These are phyloP conservation scores for Xylogone sp. DNA, from an alignment of 2,329 filamentous ascomycete genomes.

Conservation along the genomic window DNA sequence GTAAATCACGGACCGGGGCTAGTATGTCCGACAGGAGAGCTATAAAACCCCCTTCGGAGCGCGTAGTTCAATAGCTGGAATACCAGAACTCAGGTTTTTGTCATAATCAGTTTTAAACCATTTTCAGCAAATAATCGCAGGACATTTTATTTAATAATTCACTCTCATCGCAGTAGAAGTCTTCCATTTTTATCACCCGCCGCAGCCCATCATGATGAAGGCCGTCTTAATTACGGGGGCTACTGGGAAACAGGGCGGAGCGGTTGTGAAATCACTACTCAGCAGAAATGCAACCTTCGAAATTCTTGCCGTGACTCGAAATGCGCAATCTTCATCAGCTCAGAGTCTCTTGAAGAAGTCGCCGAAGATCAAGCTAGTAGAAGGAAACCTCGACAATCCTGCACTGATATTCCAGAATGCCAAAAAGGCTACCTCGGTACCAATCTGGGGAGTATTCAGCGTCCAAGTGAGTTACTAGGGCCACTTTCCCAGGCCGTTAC, in stretches of 20 bases:
- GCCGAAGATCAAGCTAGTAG: slow-evolving; percentile 47
- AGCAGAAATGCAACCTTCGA: slow-evolving; percentile 5
- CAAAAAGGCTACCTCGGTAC: slow-evolving; percentile 14
- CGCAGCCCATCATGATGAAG: background rate
- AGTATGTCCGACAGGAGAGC: no score
- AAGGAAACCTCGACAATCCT: slow-evolving; percentile 53
- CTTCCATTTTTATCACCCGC: no score
- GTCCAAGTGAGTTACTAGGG: slow-evolving; percentile 43
- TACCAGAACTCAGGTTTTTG: no score
- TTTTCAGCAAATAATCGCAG: no score
- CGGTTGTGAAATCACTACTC: slow-evolving; percentile 34
- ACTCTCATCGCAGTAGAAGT: no score
- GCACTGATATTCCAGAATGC: slow-evolving; percentile 45
- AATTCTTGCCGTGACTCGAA: slow-evolving; percentile 51
- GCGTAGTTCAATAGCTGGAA: no score
- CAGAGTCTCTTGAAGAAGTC: slow-evolving; percentile 42
- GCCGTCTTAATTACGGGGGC: slow-evolving; percentile 29
- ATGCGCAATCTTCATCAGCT: slow-evolving; percentile 46
- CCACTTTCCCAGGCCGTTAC: slow-evolving; percentile 1
- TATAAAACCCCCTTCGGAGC: no score
- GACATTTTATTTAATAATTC: no score
- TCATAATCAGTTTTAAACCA: no score
- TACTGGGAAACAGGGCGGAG: slow-evolving; percentile 33
- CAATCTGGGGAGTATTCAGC: slow-evolving; percentile 57
- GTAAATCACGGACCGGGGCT: no score